These are phyloP conservation scores for Myriosclerotinia duriaeana DNA, from an alignment of 2,329 filamentous ascomycete species.

Conservation along the genomic window DNA sequence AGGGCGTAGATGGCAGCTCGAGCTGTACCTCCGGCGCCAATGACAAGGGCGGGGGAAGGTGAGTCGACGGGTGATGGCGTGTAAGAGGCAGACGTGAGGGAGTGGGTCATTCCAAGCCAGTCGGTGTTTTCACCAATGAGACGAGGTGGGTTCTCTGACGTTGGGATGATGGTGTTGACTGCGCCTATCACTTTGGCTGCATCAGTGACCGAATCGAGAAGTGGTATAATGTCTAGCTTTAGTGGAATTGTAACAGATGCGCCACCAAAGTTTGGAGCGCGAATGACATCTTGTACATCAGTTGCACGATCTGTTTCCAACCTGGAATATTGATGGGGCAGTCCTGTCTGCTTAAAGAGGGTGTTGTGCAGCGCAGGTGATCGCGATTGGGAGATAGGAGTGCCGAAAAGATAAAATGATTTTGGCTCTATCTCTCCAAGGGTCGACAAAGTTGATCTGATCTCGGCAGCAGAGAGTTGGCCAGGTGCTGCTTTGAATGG, in stretches of 20 bases:
- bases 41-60: constrained; percentile 66
- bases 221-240: constrained; percentile 80
- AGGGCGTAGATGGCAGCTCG: constrained; percentile 89
- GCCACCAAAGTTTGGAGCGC: constrained; percentile 76
- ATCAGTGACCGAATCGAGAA: constrained; percentile 76
- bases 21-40: constrained; percentile 89
- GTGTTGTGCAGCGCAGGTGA: constrained; percentile 89
- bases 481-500: constrained; percentile 92
- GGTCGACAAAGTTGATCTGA: constrained; percentile 73
- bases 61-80: constrained; percentile 34
- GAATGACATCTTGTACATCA: constrained; percentile 65
- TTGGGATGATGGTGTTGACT: constrained; percentile 86
- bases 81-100: constrained; percentile 50
- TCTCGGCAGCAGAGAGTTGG: constrained; percentile 86
- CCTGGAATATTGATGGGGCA: constrained; percentile 79
- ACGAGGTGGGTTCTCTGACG: constrained; percentile 43
- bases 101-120: constrained; percentile 86
- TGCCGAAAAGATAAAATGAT: constrained; percentile 85
- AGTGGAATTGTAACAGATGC: constrained; percentile 95
- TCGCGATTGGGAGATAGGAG: constrained; percentile 75
- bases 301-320: constrained; percentile 69
- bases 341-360: constrained; percentile 71
- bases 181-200: constrained; percentile 84
- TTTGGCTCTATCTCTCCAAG: constrained; percentile 75
- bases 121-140: constrained; percentile 92